Conservation (phyloP, 1,284 basidiomycete genomes). For the Leucoagaricus sp. region DNA sequence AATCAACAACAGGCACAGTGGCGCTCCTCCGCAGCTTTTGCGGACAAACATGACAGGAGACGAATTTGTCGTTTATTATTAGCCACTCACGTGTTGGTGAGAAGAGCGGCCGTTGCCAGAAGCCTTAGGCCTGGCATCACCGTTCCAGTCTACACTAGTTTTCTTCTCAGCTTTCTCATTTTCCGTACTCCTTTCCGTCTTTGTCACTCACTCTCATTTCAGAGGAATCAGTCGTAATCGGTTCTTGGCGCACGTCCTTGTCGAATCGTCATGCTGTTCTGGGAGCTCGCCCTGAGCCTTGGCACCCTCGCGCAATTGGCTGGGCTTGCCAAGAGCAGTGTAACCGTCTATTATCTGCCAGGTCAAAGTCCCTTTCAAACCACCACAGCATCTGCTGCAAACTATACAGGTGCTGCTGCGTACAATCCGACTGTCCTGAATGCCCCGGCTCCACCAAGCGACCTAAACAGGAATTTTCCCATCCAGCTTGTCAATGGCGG, state of each 20-base stretch:
- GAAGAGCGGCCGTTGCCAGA: background rate
- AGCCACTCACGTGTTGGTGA: conserved; percentile 1
- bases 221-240: background rate
- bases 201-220: background rate
- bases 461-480: conserved; percentile 40
- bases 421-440: conserved; percentile 45
- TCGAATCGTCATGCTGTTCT: conserved; percentile 1
- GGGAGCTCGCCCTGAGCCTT: conserved; percentile 4
- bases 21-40: background rate
- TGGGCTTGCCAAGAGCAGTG: conserved; percentile 17
- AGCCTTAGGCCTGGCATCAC: background rate
- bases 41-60: too few species aligned
- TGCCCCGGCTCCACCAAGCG: conserved; percentile 42
- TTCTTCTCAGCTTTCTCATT: background rate
- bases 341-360: conserved; percentile 33
- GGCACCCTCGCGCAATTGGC: background rate
- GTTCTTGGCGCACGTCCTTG: background rate
- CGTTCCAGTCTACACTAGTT: background rate
- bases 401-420: conserved; percentile 42
- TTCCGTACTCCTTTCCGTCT: conserved; percentile 8
- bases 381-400: conserved; percentile 30
- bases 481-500: conserved; percentile 42
- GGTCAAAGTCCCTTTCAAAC: conserved; percentile 27
- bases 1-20: too few species aligned
- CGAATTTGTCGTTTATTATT: background rate